These are phyloP conservation scores for Podila epicladia DNA, from an alignment of 192 early-diverging fungal genomes.

Conservation along the genomic window DNA sequence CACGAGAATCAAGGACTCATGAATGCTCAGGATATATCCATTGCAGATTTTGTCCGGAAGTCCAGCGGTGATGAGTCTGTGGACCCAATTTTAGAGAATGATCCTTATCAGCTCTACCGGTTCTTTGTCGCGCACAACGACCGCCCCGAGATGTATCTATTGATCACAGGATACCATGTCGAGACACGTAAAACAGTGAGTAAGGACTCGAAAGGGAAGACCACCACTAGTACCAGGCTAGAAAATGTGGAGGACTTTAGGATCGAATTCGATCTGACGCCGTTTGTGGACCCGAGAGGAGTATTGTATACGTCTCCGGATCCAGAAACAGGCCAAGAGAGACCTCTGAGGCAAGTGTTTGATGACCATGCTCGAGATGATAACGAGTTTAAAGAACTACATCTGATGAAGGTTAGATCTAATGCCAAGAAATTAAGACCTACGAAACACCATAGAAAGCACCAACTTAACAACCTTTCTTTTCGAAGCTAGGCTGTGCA, in stretches of 20 bases:
- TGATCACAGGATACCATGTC: constrained; percentile 36
- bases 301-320: constrained; percentile 17
- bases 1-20: constrained; percentile 15
- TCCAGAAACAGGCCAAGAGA: constrained; percentile 16
- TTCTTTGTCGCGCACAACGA: constrained; percentile 54
- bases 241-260: constrained; percentile 40
- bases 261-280: constrained; percentile 46
- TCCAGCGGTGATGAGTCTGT: constrained; percentile 21
- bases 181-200: constrained; percentile 13
- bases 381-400: constrained; percentile 52
- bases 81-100: constrained; percentile 17
- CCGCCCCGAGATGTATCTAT: constrained; percentile 31
- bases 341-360: constrained; percentile 34
- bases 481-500: constrained; percentile 7
- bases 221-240: background rate
- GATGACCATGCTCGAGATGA: constrained; percentile 45
- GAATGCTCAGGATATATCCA: constrained; percentile 40
- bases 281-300: constrained; percentile 36
- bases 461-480: background rate
- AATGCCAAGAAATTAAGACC: background rate
- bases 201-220: constrained; percentile 24
- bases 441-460: background rate
- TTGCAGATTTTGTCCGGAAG: constrained; percentile 23
- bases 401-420: constrained; percentile 47
- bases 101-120: constrained; percentile 47